A percentile compares a stretch with the other conserved stretches of the same genome.
These are phyloP conservation scores for Trichoderma sp. DNA, from an alignment of 2,329 filamentous ascomycete genomes.

Conservation along the genomic window DNA sequence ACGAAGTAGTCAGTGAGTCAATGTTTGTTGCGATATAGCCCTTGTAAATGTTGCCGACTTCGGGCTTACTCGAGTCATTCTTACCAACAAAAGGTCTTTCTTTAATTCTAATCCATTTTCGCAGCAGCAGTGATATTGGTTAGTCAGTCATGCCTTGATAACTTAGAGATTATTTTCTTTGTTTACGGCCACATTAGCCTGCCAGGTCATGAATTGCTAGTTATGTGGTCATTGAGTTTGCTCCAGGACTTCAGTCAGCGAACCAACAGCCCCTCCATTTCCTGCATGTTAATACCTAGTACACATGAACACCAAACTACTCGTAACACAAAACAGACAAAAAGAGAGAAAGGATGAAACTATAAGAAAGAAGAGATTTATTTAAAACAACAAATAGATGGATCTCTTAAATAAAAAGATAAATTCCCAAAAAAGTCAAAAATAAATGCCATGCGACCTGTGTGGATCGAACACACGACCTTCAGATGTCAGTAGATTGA, in stretches of 20 bases:
- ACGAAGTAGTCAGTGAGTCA: neutral
- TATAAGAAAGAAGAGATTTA: neutral
- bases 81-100: neutral
- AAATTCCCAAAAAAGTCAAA: neutral
- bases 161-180: neutral
- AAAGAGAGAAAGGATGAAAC: neutral
- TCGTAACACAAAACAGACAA: neutral
- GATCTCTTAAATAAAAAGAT: neutral
- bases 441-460: constrained; percentile 30
- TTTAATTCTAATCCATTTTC: neutral
- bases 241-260: neutral
- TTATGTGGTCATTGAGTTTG: neutral
- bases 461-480: constrained; percentile 35
- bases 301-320: neutral
- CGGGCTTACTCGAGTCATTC: neutral
- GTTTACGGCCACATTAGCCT: neutral
- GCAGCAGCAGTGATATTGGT: neutral
- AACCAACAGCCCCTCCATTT: neutral
- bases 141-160: neutral
- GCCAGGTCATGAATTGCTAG: neutral
- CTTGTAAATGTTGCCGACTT: neutral
- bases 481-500: constrained; percentile 33
- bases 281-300: neutral
- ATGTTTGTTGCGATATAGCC: neutral
- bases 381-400: no score